These are phyloP conservation scores for Leavenworthia alabamica DNA, from an alignment of 345 rosid species.

Conservation along the genomic window DNA sequence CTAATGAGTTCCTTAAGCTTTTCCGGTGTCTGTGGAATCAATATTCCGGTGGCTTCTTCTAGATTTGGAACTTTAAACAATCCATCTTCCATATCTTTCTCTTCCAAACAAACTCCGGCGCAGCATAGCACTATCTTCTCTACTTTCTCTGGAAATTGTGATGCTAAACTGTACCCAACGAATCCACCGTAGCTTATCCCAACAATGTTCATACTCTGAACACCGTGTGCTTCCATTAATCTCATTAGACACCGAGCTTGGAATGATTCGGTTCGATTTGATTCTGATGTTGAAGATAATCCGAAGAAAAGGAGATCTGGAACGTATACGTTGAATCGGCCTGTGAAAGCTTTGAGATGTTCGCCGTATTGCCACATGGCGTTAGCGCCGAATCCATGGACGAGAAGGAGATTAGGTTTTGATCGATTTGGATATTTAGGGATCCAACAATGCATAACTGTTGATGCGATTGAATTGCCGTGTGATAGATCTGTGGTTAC, in stretches of 20 bases:
- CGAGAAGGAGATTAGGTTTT: slow-evolving; percentile 52
- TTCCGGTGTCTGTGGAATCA: slow-evolving; percentile 64
- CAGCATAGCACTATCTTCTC: slow-evolving; percentile 67
- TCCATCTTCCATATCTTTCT: slow-evolving; percentile 58
- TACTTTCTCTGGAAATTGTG: slow-evolving; percentile 43
- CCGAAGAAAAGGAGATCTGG: slow-evolving; percentile 77
- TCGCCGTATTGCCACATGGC: slow-evolving; percentile 80
- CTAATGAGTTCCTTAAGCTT: slow-evolving; percentile 55
- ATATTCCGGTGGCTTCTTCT: slow-evolving; percentile 55
- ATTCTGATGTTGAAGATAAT: slow-evolving; percentile 38
- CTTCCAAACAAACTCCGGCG: slow-evolving; percentile 70
- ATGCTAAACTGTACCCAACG: slow-evolving; percentile 67
- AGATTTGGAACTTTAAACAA: slow-evolving; percentile 53
- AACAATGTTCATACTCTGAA: slow-evolving; percentile 41
- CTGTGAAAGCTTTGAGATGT: slow-evolving; percentile 46
- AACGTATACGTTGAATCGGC: slow-evolving; percentile 60
- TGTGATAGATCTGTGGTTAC: slow-evolving; percentile 43
- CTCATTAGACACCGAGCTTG: slow-evolving; percentile 56
- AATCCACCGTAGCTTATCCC: slow-evolving; percentile 85
- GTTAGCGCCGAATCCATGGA: slow-evolving; percentile 76
- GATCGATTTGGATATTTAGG: slow-evolving; percentile 35
- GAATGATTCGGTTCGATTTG: slow-evolving; percentile 49
- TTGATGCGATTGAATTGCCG: slow-evolving; percentile 32
- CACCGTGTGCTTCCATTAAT: slow-evolving; percentile 49
- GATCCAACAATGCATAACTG: slow-evolving; percentile 68